phyloP scores from a whole-genome alignment of 768 basidiomycete genomes.

The Suillus tomentosus region DNA sequence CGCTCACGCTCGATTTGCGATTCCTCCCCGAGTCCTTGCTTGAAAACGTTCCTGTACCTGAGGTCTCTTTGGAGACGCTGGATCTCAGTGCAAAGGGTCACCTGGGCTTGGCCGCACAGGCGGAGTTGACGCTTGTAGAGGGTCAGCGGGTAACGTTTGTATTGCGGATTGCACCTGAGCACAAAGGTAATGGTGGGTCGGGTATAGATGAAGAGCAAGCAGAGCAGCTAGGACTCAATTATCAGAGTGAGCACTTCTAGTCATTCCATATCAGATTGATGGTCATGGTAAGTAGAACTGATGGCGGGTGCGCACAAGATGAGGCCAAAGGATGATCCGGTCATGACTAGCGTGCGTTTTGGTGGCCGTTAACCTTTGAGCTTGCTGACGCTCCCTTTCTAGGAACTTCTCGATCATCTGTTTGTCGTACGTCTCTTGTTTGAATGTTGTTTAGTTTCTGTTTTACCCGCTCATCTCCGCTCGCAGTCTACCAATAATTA shows the following conservation, averaged over 20 bases:
- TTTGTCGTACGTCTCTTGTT: conserved; percentile 46
- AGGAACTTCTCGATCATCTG: conserved; percentile 60
- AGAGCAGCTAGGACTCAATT: conserved; percentile 45
- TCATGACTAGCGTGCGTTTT: conserved; percentile 56
- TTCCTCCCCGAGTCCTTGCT: conserved; percentile 64
- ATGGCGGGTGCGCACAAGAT: conserved; percentile 46
- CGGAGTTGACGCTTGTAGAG: conserved; percentile 67
- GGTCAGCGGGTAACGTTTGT: conserved; percentile 93
- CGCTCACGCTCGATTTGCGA: conserved; percentile 71
- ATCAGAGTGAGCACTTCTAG: conserved; percentile 38
- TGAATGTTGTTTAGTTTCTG: neutral
- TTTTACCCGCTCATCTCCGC: conserved; percentile 11
- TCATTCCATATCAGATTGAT: conserved; percentile 14
- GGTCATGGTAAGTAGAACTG: conserved; percentile 35
- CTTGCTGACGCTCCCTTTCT: neutral
- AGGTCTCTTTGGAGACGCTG: conserved; percentile 57
- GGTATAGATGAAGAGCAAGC: conserved; percentile 42
- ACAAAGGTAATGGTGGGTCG: conserved; percentile 14
- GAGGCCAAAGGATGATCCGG: conserved; percentile 66
- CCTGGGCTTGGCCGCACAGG: conserved; percentile 63
- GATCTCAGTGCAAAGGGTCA: conserved; percentile 75
- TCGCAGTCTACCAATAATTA: conserved; percentile 70
- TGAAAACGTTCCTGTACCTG: conserved; percentile 52
- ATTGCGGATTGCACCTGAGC: conserved; percentile 67
- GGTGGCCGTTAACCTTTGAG: neutral